Evolutionary conservation across 2,329 filamentous ascomycete genomes (phyloP), one percentile per base, ranked within the genome.

Genomic region (Whalleya microplaca): DNA sequence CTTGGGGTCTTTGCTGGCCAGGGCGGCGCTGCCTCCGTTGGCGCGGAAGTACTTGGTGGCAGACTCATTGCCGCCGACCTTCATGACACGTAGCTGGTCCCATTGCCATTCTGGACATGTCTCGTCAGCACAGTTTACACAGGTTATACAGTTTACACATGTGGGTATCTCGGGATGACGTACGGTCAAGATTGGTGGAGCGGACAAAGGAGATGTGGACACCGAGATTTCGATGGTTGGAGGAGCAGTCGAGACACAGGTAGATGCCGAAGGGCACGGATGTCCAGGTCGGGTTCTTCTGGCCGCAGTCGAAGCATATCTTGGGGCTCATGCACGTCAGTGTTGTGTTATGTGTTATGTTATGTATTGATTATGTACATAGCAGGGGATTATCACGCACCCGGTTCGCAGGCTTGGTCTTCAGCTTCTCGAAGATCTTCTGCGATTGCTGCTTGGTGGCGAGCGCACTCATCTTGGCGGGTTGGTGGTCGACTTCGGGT

Each of bases 141-240:
- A 51, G 5, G n/a, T n/a, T 48, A 16, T 9, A 47, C 14, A 23
- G 40, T 12, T 9, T 27, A n/a, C n/a, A n/a, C n/a, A n/a, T n/a
- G n/a, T n/a, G 21, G 10, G 48, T 23, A 37, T 10, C 7, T 41
- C 29, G 44, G 53, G 58, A 27, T 72, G 69, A 80, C 92, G 72
- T 90, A 98, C 94, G 92, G 76, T 99, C 95, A 75, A 99, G 90
- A 76, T 97, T 97, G 61, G 94, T 98, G 60, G 94, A 98, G 70
- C 95, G 90, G 70, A 99, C 95, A 81, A 99, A 99, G 67, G 94
- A 97, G 77, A 99, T 97, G 78, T 99, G 95, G 59, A 98, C 94
- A 75, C 95, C 95, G 69, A 99, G 87, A 76, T 98, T 98, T 68
- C 95, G 89, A 77, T 99, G 95, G 75, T 97, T 92, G 55, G 94